Conservation (phyloP, 345 rosid species). For the Acer negundo region DNA sequence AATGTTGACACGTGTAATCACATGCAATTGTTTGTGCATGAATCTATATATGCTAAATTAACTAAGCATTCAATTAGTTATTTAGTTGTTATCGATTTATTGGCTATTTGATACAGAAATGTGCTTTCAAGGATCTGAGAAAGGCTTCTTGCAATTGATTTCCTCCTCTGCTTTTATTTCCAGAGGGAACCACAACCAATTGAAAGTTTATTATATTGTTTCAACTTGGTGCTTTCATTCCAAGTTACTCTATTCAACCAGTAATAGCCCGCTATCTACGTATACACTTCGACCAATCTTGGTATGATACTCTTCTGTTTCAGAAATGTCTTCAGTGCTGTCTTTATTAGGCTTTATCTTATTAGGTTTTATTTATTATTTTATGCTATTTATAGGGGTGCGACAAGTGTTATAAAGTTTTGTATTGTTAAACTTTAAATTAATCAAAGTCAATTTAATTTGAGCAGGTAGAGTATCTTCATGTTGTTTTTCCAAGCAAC, state of each 20-base stretch:
- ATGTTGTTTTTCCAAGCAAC: conserved; percentile 65
- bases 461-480: conserved; percentile 88
- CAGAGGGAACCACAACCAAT: conserved; percentile 99
- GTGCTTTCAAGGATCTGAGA: conserved; percentile 94
- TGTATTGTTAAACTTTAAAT: conserved; percentile 2
- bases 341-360: conserved; percentile 5
- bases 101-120: conserved; percentile 94
- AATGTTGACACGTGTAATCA: neutral
- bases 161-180: conserved; percentile 88
- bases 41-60: conserved; percentile 7
- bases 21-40: neutral
- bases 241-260: conserved; percentile 84
- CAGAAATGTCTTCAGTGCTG: conserved; percentile 1
- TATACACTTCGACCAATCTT: conserved; percentile 97
- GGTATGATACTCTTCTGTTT: conserved; percentile 47
- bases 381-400: neutral
- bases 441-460: conserved; percentile 15
- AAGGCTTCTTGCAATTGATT: conserved; percentile 77
- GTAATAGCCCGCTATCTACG: conserved; percentile 89
- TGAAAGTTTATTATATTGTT: conserved; percentile 81
- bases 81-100: conserved; percentile 53
- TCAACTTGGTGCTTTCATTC: conserved; percentile 97
- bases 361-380: neutral
- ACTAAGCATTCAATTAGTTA: conserved; percentile 39
- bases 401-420: neutral